Evolutionary conservation across 2,329 filamentous ascomycete species (phyloP).

Genomic region (Talaromyces sp.): DNA sequence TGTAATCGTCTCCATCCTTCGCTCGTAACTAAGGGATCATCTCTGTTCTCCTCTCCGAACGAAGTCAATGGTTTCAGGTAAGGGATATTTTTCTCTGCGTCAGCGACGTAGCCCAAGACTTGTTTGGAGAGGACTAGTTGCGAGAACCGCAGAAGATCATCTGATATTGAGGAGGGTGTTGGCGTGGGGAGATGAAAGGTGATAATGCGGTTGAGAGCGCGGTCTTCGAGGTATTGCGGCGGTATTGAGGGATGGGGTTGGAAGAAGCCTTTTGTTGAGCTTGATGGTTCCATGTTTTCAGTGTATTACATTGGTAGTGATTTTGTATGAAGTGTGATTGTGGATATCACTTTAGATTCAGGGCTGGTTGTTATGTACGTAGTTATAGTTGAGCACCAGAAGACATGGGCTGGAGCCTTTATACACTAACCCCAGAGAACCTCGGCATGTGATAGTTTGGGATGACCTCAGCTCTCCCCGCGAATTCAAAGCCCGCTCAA

Average conservation of each 20-base stretch:
- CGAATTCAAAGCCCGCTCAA: no score
- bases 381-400: neutral
- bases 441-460: conserved; percentile 16
- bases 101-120: conserved; percentile 20
- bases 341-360: neutral
- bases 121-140: conserved; percentile 21
- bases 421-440: neutral
- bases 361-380: neutral
- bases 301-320: neutral
- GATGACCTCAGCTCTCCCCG: neutral
- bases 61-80: conserved; percentile 24
- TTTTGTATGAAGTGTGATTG: neutral
- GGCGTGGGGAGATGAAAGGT: conserved; percentile 24
- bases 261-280: conserved; percentile 26
- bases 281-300: conserved; percentile 23
- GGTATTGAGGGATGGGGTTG: conserved; percentile 21
- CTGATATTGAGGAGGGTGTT: conserved; percentile 19
- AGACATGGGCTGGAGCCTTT: neutral
- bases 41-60: conserved; percentile 26
- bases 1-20: conserved; percentile 27
- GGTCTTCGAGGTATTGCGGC: conserved; percentile 23
- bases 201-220: conserved; percentile 22
- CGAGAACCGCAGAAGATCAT: conserved; percentile 24
- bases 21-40: conserved; percentile 25
- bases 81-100: conserved; percentile 24